A percentile compares a stretch with the other conserved stretches of the same genome.
phyloP scores from a whole-genome alignment of 345 rosid genomes.

The Dipteronia sinensis region DNA sequence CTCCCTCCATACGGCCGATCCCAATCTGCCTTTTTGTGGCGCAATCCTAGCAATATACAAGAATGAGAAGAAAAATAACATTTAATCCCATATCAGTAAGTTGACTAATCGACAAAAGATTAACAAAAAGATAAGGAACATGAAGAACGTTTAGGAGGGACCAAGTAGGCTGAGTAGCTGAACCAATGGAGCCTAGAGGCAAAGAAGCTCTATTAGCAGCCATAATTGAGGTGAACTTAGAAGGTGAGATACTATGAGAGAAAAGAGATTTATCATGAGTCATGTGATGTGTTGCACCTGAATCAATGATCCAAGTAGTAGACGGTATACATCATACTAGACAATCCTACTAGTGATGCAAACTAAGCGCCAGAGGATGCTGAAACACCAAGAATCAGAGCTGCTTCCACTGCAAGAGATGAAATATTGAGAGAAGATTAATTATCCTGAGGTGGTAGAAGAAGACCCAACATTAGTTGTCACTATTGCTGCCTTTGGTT shows the following conservation, averaged over 20 bases:
- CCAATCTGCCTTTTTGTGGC: background rate
- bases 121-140: background rate
- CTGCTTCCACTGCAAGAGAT: background rate
- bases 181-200: background rate
- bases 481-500: background rate
- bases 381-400: background rate
- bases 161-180: background rate
- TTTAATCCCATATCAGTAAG: background rate
- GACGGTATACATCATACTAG: background rate
- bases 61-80: background rate
- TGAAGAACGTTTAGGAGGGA: background rate
- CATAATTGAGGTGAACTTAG: background rate
- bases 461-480: background rate
- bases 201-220: background rate
- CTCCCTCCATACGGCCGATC: background rate
- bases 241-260: background rate
- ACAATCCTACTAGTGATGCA: background rate
- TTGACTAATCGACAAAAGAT: background rate
- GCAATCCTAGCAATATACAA: background rate
- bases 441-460: background rate
- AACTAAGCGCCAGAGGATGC: background rate
- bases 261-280: background rate
- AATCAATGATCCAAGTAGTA: background rate
- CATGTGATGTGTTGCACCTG: background rate
- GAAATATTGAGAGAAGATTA: background rate